Evolutionary conservation across 2,329 filamentous ascomycete species (phyloP), one percentile per base, ranked within the genome.

Genomic region (Diplodia intermedia): DNA sequence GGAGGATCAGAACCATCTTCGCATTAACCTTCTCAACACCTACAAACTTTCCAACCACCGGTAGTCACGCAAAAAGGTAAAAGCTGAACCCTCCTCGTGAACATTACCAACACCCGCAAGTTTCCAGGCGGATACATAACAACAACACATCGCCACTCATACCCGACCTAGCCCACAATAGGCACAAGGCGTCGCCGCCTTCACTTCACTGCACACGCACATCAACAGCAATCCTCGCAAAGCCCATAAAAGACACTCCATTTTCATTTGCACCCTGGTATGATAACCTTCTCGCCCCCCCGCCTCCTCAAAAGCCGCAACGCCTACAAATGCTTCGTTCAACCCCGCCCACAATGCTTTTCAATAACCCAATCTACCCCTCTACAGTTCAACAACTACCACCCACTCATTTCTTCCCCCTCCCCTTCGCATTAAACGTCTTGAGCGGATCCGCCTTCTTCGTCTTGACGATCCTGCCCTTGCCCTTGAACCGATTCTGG

Each of bases 361-460:
- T 36, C 1, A n/a, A 18, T 33, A 29, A 12, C 15, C 14, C 50
- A 26, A 31, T 33, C 29, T 40, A 26, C 20, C 33, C 20, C 5
- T 12, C 7, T 38, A 11, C 11, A 38, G 36, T 11, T 40, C 11
- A 18, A 20, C 23, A 23, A n/a, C 33, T 3, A 29, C 3, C 1
- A 1, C 4, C 5, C 9, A 2, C 40, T 62, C 69, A 79, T 72
- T 78, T 80, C 69, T 78, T 79, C 0, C 76, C 77, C 62, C 75
- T 77, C 0, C 78, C 78, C 66, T 75, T 75, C 36, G 76, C 77
- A 65, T 92, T 97, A 79, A 97, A 95, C 9, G 91, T 94, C 84
- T 94, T 96, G 76, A 97, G 82, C 7, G 94, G 94, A 82, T 98
- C 93, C 65, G 87, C 82, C 79, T 90, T 94, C 62, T 76, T 80